Evolutionary conservation across 805 yeast species (phyloP).

Genomic region (Blastobotrys parvus): DNA sequence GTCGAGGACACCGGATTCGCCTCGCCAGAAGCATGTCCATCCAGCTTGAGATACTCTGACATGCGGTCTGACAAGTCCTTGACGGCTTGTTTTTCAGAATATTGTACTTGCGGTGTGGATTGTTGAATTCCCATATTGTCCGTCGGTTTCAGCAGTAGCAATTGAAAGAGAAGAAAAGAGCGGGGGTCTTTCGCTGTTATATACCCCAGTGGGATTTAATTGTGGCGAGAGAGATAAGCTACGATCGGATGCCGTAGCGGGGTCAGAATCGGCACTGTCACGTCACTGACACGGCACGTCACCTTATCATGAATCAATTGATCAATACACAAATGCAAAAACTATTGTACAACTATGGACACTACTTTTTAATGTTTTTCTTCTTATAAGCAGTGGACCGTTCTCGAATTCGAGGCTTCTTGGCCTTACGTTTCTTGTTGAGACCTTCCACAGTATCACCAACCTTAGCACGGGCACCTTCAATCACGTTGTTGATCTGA

Average conservation of each 20-base stretch:
- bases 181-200: no score
- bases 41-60: constrained; percentile 9
- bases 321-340: no score
- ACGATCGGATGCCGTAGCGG: no score
- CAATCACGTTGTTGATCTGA: constrained; percentile 46
- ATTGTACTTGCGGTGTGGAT: no score
- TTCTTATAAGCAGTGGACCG: constrained; percentile 45
- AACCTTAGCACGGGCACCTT: constrained; percentile 72
- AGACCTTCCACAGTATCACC: constrained; percentile 55
- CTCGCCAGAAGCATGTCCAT: constrained; percentile 6
- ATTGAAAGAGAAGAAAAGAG: no score
- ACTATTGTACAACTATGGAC: no score
- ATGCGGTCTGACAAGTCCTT: constrained; percentile 3
- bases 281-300: no score
- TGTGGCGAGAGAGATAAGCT: no score
- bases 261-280: no score
- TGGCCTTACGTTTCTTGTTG: constrained; percentile 29
- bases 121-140: not conserved
- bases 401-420: constrained; percentile 50
- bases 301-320: no score
- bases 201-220: no score
- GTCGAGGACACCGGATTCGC: constrained; percentile 30
- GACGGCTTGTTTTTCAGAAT: constrained; percentile 5
- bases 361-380: constrained; percentile 11
- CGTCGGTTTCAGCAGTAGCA: no score